Evolutionary conservation across 2,329 filamentous ascomycete genomes (phyloP).

Genomic region (Plenodomus lindquistii): DNA sequence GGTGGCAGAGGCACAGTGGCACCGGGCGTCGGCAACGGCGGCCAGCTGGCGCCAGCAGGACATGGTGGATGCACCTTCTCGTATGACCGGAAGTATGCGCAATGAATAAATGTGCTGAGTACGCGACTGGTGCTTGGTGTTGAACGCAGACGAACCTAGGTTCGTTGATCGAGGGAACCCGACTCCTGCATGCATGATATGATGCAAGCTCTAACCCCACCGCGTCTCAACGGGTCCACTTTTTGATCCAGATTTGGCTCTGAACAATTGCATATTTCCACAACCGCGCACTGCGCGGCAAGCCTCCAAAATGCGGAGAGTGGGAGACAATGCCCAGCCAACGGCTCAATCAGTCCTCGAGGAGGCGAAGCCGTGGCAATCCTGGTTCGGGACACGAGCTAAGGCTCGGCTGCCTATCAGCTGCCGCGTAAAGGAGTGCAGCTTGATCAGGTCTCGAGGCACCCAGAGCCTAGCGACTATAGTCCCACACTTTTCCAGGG

Average conservation of each 20-base stretch:
- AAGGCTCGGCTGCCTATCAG: slow-evolving; percentile 21
- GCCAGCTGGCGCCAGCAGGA: not conserved
- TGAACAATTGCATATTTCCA: slow-evolving; percentile 5
- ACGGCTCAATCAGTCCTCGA: slow-evolving; percentile 8
- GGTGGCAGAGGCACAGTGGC: not conserved
- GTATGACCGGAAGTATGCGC: not conserved
- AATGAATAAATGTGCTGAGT: not conserved
- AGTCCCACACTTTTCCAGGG: slow-evolving; percentile 9
- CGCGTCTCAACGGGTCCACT: slow-evolving; percentile 24
- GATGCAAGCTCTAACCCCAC: slow-evolving; percentile 20
- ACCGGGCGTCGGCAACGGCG: not conserved
- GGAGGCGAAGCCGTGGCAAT: slow-evolving; percentile 15
- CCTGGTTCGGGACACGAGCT: slow-evolving; percentile 14
- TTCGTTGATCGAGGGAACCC: slow-evolving; percentile 31
- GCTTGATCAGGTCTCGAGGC: slow-evolving; percentile 17
- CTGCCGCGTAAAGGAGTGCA: slow-evolving; percentile 22
- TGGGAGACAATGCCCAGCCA: slow-evolving; percentile 1
- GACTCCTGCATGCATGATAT: slow-evolving; percentile 15
- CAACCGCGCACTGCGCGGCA: slow-evolving; percentile 40
- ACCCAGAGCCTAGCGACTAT: slow-evolving; percentile 17
- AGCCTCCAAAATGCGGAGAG: slow-evolving; percentile 6
- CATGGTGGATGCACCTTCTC: not conserved
- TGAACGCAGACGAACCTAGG: slow-evolving; percentile 20
- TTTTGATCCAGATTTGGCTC: slow-evolving; percentile 11
- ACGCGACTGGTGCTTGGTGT: not conserved